Base-by-base conservation (phyloP, 169 alveolate species). In the Eimeria maxima region DNA sequence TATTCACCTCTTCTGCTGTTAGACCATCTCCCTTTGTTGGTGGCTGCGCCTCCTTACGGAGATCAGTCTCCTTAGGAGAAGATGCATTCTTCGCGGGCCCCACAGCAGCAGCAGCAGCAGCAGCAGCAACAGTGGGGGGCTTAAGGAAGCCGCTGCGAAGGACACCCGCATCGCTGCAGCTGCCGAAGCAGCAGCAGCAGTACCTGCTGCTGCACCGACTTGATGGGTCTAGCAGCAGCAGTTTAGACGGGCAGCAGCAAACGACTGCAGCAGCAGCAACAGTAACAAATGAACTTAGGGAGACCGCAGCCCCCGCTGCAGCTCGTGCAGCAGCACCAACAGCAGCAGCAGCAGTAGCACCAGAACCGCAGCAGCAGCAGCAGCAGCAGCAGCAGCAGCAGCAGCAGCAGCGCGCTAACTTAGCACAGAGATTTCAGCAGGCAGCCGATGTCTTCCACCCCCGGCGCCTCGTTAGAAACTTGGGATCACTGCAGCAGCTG, bases 401-500 rank as follows among this genome's bases (percentile, higher is more conserved):
- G 67, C 89, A 14, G 89, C 89, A 80, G 69, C 89, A 80, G 57
- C 60, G 67, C 11, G 89, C 89, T 20, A 80, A 80, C 44, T 47
- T 80, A 53, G 89, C 89, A 2, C 89, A 80, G 89, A 2, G 89
- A 16, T 80, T 80, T 53, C 89, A 80, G 69, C 89, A 80, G 89
- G 89, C 89, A 5, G 89, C 47, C 24, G 89, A 80, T 44, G 69
- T 53, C 42, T 53, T 80, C 24, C 27, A 42, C 69, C 89, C 89
- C 27, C 53, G 55, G 29, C 53, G 84, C n/a, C 27, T 33, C 29
- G 27, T 73, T 14, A 73, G 84, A 29, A 73, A 22, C 5, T 11
- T 73, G n/a, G 27, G 55, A 4, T 45, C 67, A 38, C 69, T 53
- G 60, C 89, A 50, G 89, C 89, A 16, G 45, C 67, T 3, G 89